Conservation (phyloP, 1,139 yeast species). For the Lodderomyces pseudojiufengensis region DNA sequence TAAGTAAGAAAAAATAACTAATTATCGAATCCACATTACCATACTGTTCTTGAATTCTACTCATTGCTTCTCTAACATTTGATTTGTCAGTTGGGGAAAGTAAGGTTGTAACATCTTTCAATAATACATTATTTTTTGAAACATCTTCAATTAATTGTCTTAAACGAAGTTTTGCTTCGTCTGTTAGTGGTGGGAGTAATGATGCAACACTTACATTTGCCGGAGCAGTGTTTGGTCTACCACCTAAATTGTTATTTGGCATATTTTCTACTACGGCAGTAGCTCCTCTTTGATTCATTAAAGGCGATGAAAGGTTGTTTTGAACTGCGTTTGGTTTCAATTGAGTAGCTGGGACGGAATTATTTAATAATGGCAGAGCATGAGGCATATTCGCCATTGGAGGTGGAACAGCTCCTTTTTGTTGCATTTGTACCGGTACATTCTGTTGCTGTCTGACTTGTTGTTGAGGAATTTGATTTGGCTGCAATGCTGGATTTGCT, state of each 20-base stretch:
- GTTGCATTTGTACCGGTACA: constrained; percentile 13
- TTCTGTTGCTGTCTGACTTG: constrained; percentile 9
- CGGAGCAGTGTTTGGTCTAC: constrained; percentile 5
- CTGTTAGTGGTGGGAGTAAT: constrained; percentile 37
- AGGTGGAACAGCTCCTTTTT: constrained; percentile 2
- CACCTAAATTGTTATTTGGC: constrained; percentile 1
- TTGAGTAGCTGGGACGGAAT: constrained; percentile 18
- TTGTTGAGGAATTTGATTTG: constrained; percentile 9
- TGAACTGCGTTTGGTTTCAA: constrained; percentile 20
- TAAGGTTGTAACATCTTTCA: constrained; percentile 61
- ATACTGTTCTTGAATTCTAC: constrained; percentile 58
- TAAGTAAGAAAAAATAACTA: constrained; percentile 71
- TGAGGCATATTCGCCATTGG: constrained; percentile 9
- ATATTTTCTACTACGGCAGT: constrained; percentile 4
- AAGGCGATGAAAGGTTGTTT: constrained; percentile 18
- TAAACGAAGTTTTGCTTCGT: constrained; percentile 47
- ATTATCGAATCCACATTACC: constrained; percentile 70
- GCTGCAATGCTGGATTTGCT: too few species aligned
- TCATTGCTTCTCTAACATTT: constrained; percentile 56
- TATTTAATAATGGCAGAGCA: constrained; percentile 24
- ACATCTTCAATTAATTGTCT: constrained; percentile 68
- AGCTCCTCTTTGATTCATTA: constrained; percentile 20
- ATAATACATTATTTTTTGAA: constrained; percentile 57
- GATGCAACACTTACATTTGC: constrained; percentile 6
- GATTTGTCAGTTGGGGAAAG: constrained; percentile 63